A percentile compares a stretch with the other conserved stretches of the same genome.
Conservation (phyloP, 78 protist genomes). For the Dictyostelium purpureum region DNA sequence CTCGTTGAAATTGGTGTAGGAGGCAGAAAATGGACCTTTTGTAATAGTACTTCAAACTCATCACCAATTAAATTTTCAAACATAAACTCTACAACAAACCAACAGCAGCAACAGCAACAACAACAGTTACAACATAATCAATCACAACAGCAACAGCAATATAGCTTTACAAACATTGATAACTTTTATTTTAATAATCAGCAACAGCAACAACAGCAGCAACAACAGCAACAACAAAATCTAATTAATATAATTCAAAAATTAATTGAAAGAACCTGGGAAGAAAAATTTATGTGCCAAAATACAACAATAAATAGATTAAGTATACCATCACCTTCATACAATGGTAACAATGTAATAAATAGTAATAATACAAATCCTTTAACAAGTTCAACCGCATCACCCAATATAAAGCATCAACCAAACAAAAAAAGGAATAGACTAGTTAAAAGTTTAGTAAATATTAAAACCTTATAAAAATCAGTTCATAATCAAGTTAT, state of each 20-base stretch:
- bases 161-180: not conserved
- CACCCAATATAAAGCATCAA: not conserved
- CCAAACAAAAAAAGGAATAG: no score
- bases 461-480: conserved; percentile 30
- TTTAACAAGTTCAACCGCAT: not conserved
- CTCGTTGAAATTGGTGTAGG: conserved; percentile 66
- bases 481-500: no score
- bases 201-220: not conserved
- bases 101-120: not conserved
- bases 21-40: conserved; percentile 70
- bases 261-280: conserved; percentile 51
- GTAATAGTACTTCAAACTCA: not conserved
- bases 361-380: not conserved
- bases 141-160: not conserved
- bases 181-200: not conserved
- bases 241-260: conserved; percentile 9
- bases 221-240: not conserved
- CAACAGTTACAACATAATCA: not conserved
- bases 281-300: not conserved
- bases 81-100: not conserved
- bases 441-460: conserved; percentile 56
- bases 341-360: no score
- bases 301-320: not conserved
- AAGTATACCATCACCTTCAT: not conserved
- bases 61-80: not conserved